Evolutionary conservation across 495 filamentous ascomycete species (phyloP).

Genomic region (Chaetomium tenue): DNA sequence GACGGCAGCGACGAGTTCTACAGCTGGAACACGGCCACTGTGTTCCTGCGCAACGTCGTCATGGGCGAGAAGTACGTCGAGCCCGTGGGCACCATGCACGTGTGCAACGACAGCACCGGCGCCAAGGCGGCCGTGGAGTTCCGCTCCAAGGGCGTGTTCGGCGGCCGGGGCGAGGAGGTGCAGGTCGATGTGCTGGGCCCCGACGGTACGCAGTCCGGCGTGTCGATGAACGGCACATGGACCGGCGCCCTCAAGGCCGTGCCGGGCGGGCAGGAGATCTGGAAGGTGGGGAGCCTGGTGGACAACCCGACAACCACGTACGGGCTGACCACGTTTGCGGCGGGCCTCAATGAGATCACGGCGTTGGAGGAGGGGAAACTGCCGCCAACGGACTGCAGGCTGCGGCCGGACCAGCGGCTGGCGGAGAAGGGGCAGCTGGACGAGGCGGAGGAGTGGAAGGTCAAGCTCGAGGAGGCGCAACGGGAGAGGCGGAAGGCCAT

Average conservation of each 20-base stretch:
- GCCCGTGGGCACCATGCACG: constrained; percentile 81
- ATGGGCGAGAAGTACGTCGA: constrained; percentile 98
- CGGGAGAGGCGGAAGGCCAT: constrained; percentile 68
- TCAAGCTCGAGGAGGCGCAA: constrained; percentile 80
- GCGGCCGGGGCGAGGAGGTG: constrained; percentile 89
- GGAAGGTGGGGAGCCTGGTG: constrained; percentile 73
- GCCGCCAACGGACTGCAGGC: constrained; percentile 74
- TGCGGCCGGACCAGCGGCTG: constrained; percentile 90
- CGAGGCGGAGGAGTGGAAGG: constrained; percentile 78
- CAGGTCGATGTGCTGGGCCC: constrained; percentile 65
- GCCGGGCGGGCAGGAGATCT: constrained; percentile 65
- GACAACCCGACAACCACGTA: constrained; percentile 73
- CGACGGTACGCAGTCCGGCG: constrained; percentile 57
- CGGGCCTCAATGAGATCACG: constrained; percentile 84
- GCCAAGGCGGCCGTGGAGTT: constrained; percentile 79
- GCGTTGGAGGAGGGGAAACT: constrained; percentile 67
- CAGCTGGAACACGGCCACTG: constrained; percentile 79
- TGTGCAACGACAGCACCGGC: constrained; percentile 77
- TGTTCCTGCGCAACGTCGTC: constrained; percentile 92
- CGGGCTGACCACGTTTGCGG: constrained; percentile 84
- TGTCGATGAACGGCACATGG: constrained; percentile 79
- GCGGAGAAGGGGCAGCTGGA: constrained; percentile 81
- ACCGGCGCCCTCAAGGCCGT: constrained; percentile 65
- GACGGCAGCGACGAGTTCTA: constrained; percentile 72
- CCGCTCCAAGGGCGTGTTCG: constrained; percentile 93